Conservation (phyloP, 2,329 filamentous ascomycete genomes). For the Coniochaeta hoffmannii region DNA sequence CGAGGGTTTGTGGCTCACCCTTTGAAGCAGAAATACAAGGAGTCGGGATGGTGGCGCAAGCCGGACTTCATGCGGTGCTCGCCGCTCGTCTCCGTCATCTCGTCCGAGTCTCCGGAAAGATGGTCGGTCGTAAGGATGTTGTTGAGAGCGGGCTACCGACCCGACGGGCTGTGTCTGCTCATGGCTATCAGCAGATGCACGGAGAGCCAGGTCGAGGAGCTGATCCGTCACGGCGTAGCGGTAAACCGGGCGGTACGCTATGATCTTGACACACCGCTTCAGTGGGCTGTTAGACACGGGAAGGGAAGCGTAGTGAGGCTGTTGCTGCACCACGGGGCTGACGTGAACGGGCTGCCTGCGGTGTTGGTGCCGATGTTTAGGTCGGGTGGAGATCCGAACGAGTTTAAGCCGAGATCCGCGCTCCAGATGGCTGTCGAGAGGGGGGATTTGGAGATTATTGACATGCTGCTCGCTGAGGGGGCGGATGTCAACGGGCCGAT, state of each 20-base stretch:
- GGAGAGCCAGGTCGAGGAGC: not conserved
- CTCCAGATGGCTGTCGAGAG: not conserved
- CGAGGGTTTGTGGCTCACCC: not conserved
- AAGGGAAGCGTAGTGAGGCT: constrained; percentile 29
- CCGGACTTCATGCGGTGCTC: not conserved
- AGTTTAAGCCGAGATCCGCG: not conserved
- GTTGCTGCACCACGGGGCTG: constrained; percentile 35
- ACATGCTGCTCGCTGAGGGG: not conserved
- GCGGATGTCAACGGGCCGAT: constrained; percentile 1
- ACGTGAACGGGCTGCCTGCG: constrained; percentile 36
- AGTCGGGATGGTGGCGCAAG: not conserved
- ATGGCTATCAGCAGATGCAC: not conserved
- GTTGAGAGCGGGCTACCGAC: not conserved
- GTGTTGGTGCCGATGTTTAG: constrained; percentile 40
- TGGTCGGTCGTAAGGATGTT: not conserved
- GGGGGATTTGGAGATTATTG: not conserved
- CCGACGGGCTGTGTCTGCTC: not conserved
- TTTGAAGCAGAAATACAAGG: not conserved
- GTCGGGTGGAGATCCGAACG: not conserved
- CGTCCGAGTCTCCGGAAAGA: not conserved
- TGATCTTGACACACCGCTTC: constrained; percentile 33
- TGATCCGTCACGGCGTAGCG: not conserved
- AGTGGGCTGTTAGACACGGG: constrained; percentile 36
- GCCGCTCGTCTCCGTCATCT: not conserved
- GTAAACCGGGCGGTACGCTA: not conserved